phyloP scores from a whole-genome alignment of 495 filamentous ascomycete species.

The Penicillium cinerascens region DNA sequence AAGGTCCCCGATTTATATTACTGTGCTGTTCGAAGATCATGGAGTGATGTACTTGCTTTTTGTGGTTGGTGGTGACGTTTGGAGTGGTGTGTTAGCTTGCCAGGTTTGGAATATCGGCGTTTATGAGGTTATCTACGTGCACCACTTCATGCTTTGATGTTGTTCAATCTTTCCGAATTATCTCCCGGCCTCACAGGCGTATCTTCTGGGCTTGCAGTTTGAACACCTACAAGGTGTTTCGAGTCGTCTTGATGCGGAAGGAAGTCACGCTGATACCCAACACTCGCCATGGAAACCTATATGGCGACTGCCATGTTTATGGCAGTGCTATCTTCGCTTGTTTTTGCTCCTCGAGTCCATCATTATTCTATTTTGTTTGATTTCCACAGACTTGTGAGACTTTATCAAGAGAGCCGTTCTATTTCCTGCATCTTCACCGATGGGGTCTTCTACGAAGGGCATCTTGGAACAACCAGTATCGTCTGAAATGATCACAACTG shows the following conservation, averaged over 20 bases:
- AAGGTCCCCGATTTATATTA: neutral
- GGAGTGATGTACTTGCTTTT: neutral
- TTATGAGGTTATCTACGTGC: too few species aligned
- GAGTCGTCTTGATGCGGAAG: neutral
- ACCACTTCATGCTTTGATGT: neutral
- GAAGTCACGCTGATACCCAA: neutral
- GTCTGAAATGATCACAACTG: neutral
- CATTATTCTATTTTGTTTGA: neutral
- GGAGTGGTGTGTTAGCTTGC: neutral
- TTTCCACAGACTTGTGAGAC: neutral
- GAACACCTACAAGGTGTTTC: too few species aligned
- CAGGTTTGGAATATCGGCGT: neutral
- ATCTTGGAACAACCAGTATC: neutral
- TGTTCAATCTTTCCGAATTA: neutral
- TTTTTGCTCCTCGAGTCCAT: neutral
- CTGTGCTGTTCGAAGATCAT: neutral
- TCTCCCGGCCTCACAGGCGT: too few species aligned
- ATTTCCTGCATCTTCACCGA: neutral
- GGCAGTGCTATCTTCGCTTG: neutral
- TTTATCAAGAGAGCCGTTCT: neutral
- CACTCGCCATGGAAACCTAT: neutral
- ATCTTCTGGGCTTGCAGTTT: neutral
- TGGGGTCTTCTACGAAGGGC: neutral
- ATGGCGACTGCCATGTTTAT: neutral
- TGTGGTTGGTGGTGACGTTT: neutral